phyloP scores from a whole-genome alignment of 2,329 filamentous ascomycete species.

The Xylaria digitata region DNA sequence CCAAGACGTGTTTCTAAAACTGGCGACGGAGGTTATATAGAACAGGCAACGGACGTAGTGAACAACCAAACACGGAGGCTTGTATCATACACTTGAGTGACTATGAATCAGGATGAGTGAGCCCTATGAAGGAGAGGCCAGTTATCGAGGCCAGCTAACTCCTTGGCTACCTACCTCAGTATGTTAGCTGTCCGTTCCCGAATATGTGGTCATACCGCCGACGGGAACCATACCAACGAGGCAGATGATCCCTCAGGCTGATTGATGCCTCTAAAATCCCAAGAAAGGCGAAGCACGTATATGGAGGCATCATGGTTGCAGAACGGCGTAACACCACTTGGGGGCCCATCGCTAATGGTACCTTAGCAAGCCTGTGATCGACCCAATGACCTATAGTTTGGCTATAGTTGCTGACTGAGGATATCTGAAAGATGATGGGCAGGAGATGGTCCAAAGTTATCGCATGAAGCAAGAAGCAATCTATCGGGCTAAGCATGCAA shows the following conservation, averaged over 20 bases:
- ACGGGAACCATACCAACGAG: conserved; percentile 21
- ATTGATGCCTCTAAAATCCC: conserved; percentile 18
- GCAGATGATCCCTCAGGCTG: conserved; percentile 34
- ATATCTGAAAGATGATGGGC: neutral
- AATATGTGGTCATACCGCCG: conserved; percentile 33
- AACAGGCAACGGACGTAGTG: conserved; percentile 30
- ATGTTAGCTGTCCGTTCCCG: conserved; percentile 40
- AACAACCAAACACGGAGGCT: conserved; percentile 28
- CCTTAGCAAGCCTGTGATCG: conserved; percentile 23
- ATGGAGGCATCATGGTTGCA: conserved; percentile 23
- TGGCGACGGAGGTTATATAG: conserved; percentile 44
- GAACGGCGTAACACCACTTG: conserved; percentile 14
- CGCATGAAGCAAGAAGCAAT: conserved; percentile 16
- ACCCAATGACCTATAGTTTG: neutral
- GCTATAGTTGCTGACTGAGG: neutral
- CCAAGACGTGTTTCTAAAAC: conserved; percentile 36
- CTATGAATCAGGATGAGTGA: conserved; percentile 16
- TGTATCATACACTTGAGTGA: conserved; percentile 12
- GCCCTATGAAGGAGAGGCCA: conserved; percentile 41
- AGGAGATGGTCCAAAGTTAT: conserved; percentile 23
- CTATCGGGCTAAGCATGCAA: conserved; percentile 12
- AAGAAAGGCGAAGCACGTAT: conserved; percentile 37
- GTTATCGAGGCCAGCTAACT: conserved; percentile 40
- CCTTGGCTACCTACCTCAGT: conserved; percentile 27
- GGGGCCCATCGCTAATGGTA: conserved; percentile 32